A percentile compares a stretch with the other conserved stretches of the same genome.
Conservation (phyloP, 768 basidiomycete species). For the Cubamyces sp. region DNA sequence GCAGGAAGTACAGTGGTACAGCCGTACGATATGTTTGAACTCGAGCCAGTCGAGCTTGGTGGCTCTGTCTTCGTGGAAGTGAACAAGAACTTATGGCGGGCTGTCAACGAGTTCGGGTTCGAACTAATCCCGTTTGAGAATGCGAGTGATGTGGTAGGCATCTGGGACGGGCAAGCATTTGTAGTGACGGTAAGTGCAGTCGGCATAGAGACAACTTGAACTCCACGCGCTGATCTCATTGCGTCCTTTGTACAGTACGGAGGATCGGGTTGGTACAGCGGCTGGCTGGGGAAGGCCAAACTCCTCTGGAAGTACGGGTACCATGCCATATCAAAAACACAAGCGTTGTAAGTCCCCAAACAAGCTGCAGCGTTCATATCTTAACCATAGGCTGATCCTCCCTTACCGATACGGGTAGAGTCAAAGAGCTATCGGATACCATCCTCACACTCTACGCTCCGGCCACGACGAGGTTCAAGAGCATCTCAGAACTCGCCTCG, state of each 20-base stretch:
- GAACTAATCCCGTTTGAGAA: slow-evolving; percentile 51
- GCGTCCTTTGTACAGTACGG: slow-evolving; percentile 30
- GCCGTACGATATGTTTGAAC: slow-evolving; percentile 63
- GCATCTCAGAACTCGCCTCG: slow-evolving; percentile 57
- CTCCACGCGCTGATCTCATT: slow-evolving; percentile 26
- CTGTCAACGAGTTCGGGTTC: slow-evolving; percentile 79
- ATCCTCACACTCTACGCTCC: slow-evolving; percentile 61
- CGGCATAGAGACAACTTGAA: too few species aligned
- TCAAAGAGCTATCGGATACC: slow-evolving; percentile 52
- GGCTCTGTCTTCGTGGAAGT: slow-evolving; percentile 81
- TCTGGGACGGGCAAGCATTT: slow-evolving; percentile 85
- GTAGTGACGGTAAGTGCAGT: slow-evolving; percentile 59
- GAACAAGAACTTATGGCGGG: slow-evolving; percentile 76
- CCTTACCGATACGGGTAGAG: slow-evolving; percentile 42
- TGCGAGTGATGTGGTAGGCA: slow-evolving; percentile 52
- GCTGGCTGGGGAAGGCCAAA: slow-evolving; percentile 76
- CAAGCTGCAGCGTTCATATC: not conserved
- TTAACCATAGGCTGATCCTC: not conserved
- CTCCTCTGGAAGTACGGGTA: slow-evolving; percentile 80
- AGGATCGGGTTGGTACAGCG: slow-evolving; percentile 35
- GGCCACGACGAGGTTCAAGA: slow-evolving; percentile 62
- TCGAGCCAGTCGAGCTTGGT: slow-evolving; percentile 80
- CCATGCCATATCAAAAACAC: slow-evolving; percentile 58
- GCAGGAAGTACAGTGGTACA: slow-evolving; percentile 79
- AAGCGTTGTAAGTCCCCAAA: slow-evolving; percentile 49